Conservation (phyloP, 2,329 filamentous ascomycete genomes). For the Lecanicillium sp. region DNA sequence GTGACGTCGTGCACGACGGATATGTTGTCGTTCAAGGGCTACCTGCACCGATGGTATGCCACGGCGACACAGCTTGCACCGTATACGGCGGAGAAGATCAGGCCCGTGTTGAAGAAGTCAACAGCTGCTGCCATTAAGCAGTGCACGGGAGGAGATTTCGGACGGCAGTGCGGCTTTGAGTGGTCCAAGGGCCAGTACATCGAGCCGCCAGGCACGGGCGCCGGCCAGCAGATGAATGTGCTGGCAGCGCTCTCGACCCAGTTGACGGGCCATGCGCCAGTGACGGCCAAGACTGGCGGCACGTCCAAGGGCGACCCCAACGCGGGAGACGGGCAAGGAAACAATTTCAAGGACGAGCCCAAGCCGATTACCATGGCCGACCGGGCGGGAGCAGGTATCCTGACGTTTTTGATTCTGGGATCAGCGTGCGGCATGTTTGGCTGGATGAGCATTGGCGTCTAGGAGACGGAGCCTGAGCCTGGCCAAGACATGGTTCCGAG, state of each 20-base stretch:
- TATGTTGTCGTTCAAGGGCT: slow-evolving; percentile 56
- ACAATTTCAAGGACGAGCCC: slow-evolving; percentile 22
- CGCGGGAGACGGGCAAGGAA: slow-evolving; percentile 28
- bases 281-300: slow-evolving; percentile 42
- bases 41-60: slow-evolving; percentile 50
- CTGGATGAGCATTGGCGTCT: slow-evolving; percentile 39
- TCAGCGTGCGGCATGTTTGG: slow-evolving; percentile 32
- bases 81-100: slow-evolving; percentile 40
- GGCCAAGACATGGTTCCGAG: too few relatives aligned
- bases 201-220: slow-evolving; percentile 37
- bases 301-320: slow-evolving; percentile 38
- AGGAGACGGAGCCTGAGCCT: slow-evolving; percentile 1
- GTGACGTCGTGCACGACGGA: slow-evolving; percentile 51
- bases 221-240: slow-evolving; percentile 54
- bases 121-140: slow-evolving; percentile 46
- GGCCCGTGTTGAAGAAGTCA: slow-evolving; percentile 42
- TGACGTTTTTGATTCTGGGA: slow-evolving; percentile 37
- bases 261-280: slow-evolving; percentile 35
- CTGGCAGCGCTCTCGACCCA: slow-evolving; percentile 47
- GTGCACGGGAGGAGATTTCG: slow-evolving; percentile 42
- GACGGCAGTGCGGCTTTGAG: slow-evolving; percentile 44
- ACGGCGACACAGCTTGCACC: slow-evolving; percentile 47
- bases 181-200: slow-evolving; percentile 47
- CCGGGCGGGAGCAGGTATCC: slow-evolving; percentile 38
- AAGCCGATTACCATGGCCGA: slow-evolving; percentile 34